Base-by-base conservation (phyloP, 2,329 filamentous ascomycete species). In the Teratosphaeria nubilosa region DNA sequence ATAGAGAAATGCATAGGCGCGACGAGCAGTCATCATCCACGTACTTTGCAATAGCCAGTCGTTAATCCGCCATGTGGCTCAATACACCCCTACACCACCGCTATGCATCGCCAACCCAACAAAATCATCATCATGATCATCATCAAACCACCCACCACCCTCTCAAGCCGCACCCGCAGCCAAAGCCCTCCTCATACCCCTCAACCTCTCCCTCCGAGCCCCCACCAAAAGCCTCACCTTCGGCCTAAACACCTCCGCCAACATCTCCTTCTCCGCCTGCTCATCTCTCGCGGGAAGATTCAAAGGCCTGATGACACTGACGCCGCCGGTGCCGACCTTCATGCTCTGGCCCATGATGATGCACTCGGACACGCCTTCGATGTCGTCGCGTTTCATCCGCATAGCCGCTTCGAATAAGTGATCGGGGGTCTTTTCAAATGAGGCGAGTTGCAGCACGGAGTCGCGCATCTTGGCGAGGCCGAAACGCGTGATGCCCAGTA, bases 271-370 rank as follows among this genome's bases (percentile, higher is more conserved):
- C 54, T 56, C 54, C 48, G 60, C 58, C 50, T 87, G 76, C 34
- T 77, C 76, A 56, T 84, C 79, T 48, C 77, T 77, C 13, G 61
- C 64, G 20, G 60, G 58, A 60, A 95, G 80, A 61, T 86, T 86
- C 62, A 97, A 74, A 59, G 84, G 81, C 51, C 91, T 79, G 2
- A 96, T 88, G 25, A 97, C 88, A 70, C 95, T 86, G 80, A 97
- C 94, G 1, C 89, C 87, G 4, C 94, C 94, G 0, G 94, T 99
- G 5, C 94, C 94, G 37, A 99, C 80, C 51, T 82, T 83, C 82
- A 97, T 95, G 50, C 87, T 91, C 79, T 97, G 92, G 16, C 94
- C 94, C 86, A 97, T 94, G 70, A 99, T 99, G 70, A 99, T 97
- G 74, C 91, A 95, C 76, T 99, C 94, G 57, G 84, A 89, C 10